Evolutionary conservation across 306 rosid genomes (phyloP).

Genomic region (Arachis stenosperma): DNA sequence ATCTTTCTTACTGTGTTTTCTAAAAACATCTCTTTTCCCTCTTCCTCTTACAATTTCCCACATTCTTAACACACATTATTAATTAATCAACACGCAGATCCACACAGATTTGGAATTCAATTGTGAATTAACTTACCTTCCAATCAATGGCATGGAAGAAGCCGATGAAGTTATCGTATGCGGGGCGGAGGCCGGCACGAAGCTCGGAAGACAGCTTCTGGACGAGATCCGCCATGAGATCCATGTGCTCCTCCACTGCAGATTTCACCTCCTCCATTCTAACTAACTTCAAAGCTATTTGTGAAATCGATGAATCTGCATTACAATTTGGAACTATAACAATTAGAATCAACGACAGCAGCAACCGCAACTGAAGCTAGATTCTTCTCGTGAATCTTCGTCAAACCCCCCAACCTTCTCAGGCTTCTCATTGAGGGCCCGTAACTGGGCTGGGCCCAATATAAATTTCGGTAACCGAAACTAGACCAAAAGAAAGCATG

Average conservation of each 20-base stretch:
- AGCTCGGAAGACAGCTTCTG: constrained; percentile 76
- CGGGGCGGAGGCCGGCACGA: constrained; percentile 73
- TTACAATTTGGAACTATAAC: too few species aligned
- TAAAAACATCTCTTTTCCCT: too few species aligned
- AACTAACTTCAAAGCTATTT: background rate
- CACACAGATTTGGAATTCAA: background rate
- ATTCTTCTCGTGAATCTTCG: background rate
- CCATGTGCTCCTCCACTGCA: constrained; percentile 77
- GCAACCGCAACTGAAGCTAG: too few species aligned
- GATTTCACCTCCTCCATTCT: constrained; percentile 69
- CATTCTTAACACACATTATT: too few species aligned
- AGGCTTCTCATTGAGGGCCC: background rate
- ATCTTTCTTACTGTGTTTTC: too few species aligned
- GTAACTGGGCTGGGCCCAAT: background rate
- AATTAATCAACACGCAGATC: background rate
- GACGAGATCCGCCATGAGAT: constrained; percentile 76
- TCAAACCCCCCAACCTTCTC: background rate
- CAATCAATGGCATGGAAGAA: constrained; percentile 93
- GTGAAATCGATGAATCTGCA: too few species aligned
- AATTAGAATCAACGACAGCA: too few species aligned
- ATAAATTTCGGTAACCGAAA: background rate
- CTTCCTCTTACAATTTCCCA: too few species aligned
- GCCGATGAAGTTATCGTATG: constrained; percentile 74
- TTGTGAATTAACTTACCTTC: constrained; percentile 53
- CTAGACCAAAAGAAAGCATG: too few species aligned